Conservation (phyloP, 176 grass and related monocot species). For the Pontederia crassipes region DNA sequence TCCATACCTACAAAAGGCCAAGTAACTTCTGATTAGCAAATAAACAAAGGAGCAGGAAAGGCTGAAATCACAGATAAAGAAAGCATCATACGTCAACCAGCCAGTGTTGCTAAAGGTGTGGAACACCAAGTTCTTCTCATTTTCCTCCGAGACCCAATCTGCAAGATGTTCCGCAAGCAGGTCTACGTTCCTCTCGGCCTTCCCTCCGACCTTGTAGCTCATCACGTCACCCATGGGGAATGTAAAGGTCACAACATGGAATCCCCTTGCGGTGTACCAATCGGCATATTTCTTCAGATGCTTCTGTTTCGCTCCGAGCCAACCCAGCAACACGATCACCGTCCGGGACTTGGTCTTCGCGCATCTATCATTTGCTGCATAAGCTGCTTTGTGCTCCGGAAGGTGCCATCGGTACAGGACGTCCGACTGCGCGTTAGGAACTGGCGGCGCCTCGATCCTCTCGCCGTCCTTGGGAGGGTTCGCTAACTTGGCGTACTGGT, state of each 20-base stretch:
- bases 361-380: not conserved
- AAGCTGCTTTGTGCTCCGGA: conserved; percentile 39
- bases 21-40: not conserved
- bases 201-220: conserved; percentile 62
- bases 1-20: conserved; percentile 47
- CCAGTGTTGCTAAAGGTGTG: conserved; percentile 97
- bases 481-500: conserved; percentile 56
- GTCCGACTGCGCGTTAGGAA: conserved; percentile 45
- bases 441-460: not conserved
- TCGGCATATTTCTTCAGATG: conserved; percentile 83
- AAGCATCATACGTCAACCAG: conserved; percentile 59
- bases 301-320: conserved; percentile 90
- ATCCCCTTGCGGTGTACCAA: conserved; percentile 83
- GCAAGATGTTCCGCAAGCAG: conserved; percentile 60
- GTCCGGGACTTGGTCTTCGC: conserved; percentile 38
- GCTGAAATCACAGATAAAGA: not conserved
- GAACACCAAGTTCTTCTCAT: conserved; percentile 72
- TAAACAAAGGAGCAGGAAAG: not conserved
- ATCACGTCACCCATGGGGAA: conserved; percentile 73
- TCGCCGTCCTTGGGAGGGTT: conserved; percentile 12
- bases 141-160: conserved; percentile 71
- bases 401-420: conserved; percentile 78
- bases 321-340: conserved; percentile 72
- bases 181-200: conserved; percentile 64
- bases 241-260: conserved; percentile 76